These are phyloP conservation scores for Themeda triandra DNA, from an alignment of 176 grass and related monocot species.

Conservation along the genomic window DNA sequence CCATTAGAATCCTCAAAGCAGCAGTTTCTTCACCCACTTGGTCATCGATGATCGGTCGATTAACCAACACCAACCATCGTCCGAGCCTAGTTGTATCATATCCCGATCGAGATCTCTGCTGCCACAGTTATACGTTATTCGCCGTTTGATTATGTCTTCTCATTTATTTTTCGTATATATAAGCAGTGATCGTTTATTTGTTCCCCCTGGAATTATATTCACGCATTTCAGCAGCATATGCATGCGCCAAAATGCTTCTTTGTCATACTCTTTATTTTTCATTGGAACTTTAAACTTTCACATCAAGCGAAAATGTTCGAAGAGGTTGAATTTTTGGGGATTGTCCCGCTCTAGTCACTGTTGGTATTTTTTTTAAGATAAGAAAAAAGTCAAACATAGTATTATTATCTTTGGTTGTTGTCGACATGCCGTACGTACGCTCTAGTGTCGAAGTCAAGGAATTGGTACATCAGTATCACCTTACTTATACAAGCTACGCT, in stretches of 20 bases:
- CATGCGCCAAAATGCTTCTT: background rate
- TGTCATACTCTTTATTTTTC: background rate
- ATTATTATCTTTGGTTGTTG: background rate
- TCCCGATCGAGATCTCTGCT: background rate
- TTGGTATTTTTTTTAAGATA: background rate
- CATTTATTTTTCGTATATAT: background rate
- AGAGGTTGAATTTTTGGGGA: background rate
- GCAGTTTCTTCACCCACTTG: background rate
- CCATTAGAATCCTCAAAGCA: background rate
- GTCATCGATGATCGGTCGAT: background rate
- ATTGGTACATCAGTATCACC: background rate
- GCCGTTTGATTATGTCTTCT: background rate
- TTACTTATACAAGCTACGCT: background rate
- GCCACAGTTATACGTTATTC: background rate
- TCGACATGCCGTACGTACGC: background rate
- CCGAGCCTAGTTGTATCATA: background rate
- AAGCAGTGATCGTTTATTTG: background rate
- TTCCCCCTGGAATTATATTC: background rate
- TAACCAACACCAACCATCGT: background rate
- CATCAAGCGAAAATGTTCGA: background rate
- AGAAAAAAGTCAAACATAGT: background rate
- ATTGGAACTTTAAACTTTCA: background rate
- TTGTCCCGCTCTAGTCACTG: background rate
- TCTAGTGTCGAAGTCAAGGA: background rate
- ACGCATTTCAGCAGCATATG: background rate